Base-by-base conservation (phyloP, 1,284 basidiomycete genomes). In the Microbotryum lychnidis-dioicae region DNA sequence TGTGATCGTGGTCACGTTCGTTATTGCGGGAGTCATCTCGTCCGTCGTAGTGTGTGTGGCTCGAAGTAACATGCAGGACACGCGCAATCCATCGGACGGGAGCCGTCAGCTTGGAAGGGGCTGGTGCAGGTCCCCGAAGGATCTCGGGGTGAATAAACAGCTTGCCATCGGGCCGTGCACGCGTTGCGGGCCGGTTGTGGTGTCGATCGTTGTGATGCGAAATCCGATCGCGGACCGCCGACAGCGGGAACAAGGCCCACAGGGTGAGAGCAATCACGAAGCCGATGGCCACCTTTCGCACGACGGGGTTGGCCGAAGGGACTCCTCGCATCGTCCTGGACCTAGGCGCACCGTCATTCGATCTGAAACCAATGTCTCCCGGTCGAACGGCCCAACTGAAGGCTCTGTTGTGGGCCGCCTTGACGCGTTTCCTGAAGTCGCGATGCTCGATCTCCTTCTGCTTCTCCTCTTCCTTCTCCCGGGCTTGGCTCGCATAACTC, bases 71-170 rank as follows among this genome's bases (percentile, higher is more conserved):
- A 51, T 52, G 45, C 37, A 62, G n/a, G 6, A 57, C 33, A 16
- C 53, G 55, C 6, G 27, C 18, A 3, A 50, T n/a, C 29, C 53
- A 60, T 8, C 65, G 55, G 46, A 42, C 49, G 1, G 61, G 59
- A 14, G 57, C 55, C 4, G 37, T 37, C 59, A 56, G 45, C 60
- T 56, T 18, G 48, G 31, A 20, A 50, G 48, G 0, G 27, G 23
- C 2, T 57, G 31, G 9, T 48, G 16, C 42, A 16, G 46, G 2
- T 60, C 58, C 33, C 56, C 37, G 29, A 9, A 65, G 20, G 31
- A 68, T 64, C n/a, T 63, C 64, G 4, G 66, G 66, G 44, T 68
- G 66, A 45, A 68, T 65, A 52, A 68, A 68, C 12, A 12, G 2
- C 4, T 20, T n/a, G 10, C 66, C 61, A 37, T 37, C 21, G 20